These are phyloP conservation scores for Metschnikowia aberdeeniae DNA, from an alignment of 805 yeast genomes.

Conservation along the genomic window DNA sequence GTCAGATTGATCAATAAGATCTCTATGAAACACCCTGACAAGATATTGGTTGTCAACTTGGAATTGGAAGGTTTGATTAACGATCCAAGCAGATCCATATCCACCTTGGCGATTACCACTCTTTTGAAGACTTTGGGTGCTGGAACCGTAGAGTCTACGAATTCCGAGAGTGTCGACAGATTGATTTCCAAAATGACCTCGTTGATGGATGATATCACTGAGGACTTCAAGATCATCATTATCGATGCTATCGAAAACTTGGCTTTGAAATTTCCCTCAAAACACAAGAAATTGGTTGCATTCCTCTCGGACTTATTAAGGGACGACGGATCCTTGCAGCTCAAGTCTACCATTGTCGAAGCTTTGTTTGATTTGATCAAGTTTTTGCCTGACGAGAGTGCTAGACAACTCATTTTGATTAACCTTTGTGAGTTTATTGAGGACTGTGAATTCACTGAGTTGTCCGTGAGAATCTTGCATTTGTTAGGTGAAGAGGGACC, in stretches of 20 bases:
- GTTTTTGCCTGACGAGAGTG: constrained; percentile 66
- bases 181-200: constrained; percentile 81
- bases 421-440: constrained; percentile 94
- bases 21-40: constrained; percentile 78
- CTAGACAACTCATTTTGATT: constrained; percentile 78
- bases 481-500: constrained; percentile 95
- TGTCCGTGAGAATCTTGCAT: constrained; percentile 89
- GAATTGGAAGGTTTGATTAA: constrained; percentile 85
- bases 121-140: constrained; percentile 91
- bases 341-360: constrained; percentile 85
- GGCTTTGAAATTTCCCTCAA: constrained; percentile 89
- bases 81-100: constrained; percentile 85
- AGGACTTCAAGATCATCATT: constrained; percentile 91
- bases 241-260: constrained; percentile 92
- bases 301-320: constrained; percentile 82
- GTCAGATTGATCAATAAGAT: constrained; percentile 83
- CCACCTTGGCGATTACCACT: constrained; percentile 96
- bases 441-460: constrained; percentile 94
- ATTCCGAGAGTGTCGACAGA: constrained; percentile 71
- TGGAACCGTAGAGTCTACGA: constrained; percentile 36
- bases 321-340: constrained; percentile 84
- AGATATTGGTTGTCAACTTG: constrained; percentile 69
- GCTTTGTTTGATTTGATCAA: constrained; percentile 89
- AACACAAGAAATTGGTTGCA: constrained; percentile 74
- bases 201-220: constrained; percentile 89